Evolutionary conservation across 2,329 filamentous ascomycete species (phyloP), one percentile per base, ranked within the genome.

Genomic region (Neofusicoccum kwambonambiense): DNA sequence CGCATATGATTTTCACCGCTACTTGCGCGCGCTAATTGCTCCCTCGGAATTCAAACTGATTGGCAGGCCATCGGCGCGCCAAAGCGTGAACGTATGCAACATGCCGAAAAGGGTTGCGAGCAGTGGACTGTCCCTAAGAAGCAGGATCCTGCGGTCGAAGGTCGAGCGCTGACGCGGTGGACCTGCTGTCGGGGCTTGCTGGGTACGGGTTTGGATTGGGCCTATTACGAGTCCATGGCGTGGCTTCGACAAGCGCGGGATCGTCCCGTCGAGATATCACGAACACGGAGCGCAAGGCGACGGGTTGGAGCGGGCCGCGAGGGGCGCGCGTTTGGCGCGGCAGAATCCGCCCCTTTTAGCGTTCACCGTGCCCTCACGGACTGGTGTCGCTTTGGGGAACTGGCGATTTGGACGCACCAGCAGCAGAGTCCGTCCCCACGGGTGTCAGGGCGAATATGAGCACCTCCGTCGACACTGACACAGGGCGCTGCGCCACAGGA

Each of bases 261-360:
- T 60, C 56, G 41, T 9, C 56, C 42, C 42, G 56, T 60, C 56
- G n/a, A 45, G 17, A 44, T 15, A 45, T 41, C 15, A 41, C n/a
- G 19, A 17, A 58, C 41, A 35, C 41, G 56, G 56, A 19, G 22
- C 47, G 27, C 47, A 50, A 22, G 27, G 27, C 47, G 47, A 50
- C 52, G 22, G 37, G 39, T 4, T 8, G n/a, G 11, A 35, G 27
- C 35, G 15, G n/a, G n/a, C 52, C 12, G 19, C 12, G 22, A 31
- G 27, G 54, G n/a, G 41, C 27, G 54, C 54, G 54, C 54, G 54
- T 45, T 34, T 58, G 42, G 42, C 41, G 42, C 56, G 56, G 42
- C 31, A 60, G 42, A 27, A 37, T 37, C 42, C 37, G 52, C 50
- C 37, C 11, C 9, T 4, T 39, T 39, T 11, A 39, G 9, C 11